These are phyloP conservation scores for Mallotus nudiflorus DNA, from an alignment of 345 rosid genomes.

Conservation along the genomic window DNA sequence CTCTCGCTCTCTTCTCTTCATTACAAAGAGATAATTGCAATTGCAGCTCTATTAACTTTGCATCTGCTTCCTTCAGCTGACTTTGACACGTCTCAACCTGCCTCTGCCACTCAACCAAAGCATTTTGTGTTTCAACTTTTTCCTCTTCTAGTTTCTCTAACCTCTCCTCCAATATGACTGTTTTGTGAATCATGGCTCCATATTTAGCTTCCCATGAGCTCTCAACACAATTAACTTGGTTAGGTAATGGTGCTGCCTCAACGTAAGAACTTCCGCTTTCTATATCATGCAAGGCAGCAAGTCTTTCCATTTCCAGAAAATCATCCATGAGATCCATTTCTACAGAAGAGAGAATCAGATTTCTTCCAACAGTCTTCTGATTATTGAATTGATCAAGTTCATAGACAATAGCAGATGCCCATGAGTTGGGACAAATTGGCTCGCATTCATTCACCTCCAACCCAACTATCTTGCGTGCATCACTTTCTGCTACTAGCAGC, in stretches of 20 bases:
- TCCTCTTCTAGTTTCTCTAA: constrained; percentile 57
- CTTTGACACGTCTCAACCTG: constrained; percentile 45
- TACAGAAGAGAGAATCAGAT: constrained; percentile 37
- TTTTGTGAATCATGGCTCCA: constrained; percentile 42
- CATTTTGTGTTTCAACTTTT: constrained; percentile 48
- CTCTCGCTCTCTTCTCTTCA: constrained; percentile 48
- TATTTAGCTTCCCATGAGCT: constrained; percentile 47
- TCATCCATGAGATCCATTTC: constrained; percentile 88
- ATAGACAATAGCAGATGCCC: constrained; percentile 49
- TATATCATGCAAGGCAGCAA: constrained; percentile 55
- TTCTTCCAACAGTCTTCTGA: constrained; percentile 41
- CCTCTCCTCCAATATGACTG: constrained; percentile 62
- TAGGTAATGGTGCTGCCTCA: constrained; percentile 32
- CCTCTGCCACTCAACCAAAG: constrained; percentile 45
- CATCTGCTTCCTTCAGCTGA: constrained; percentile 48
- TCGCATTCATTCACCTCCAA: too few species aligned
- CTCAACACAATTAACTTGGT: constrained; percentile 35
- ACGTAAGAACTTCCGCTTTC: constrained; percentile 37
- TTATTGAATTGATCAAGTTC: constrained; percentile 53
- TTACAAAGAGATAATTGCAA: constrained; percentile 41
- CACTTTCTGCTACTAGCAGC: too few species aligned
- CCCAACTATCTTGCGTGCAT: too few species aligned
- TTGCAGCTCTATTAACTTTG: constrained; percentile 42
- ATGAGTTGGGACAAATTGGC: constrained; percentile 53
- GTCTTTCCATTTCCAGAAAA: constrained; percentile 95